These are phyloP conservation scores for Baorangia bicolor DNA, from an alignment of 768 basidiomycete genomes.

Conservation along the genomic window DNA sequence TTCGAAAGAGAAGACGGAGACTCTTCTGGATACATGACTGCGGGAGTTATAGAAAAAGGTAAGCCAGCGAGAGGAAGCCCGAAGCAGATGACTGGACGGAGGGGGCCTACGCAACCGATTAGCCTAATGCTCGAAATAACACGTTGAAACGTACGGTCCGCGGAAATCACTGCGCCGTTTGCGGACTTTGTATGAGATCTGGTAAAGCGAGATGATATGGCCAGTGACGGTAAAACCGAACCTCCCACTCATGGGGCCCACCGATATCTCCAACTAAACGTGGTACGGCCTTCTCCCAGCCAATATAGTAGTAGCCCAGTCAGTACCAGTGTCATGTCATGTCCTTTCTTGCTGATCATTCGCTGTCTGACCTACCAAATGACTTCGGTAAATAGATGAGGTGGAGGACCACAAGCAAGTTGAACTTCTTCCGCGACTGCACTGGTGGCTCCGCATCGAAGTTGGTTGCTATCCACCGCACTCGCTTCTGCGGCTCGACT, in stretches of 20 bases:
- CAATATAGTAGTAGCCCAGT: neutral
- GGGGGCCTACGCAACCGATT: constrained; percentile 23
- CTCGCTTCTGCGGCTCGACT: constrained; percentile 17
- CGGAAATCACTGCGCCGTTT: constrained; percentile 32
- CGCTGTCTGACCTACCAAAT: neutral
- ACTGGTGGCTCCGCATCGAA: constrained; percentile 19
- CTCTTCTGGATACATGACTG: constrained; percentile 11
- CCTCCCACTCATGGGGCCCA: neutral
- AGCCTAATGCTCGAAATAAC: constrained; percentile 23
- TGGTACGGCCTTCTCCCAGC: neutral
- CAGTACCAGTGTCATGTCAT: neutral
- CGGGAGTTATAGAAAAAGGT: constrained; percentile 10
- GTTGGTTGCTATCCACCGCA: constrained; percentile 15
- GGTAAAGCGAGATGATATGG: constrained; percentile 12
- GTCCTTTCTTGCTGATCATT: constrained; percentile 6
- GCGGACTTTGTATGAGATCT: constrained; percentile 28
- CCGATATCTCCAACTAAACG: neutral
- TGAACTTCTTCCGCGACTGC: constrained; percentile 1
- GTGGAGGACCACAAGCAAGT: neutral
- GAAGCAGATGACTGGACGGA: constrained; percentile 12
- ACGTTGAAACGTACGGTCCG: constrained; percentile 25
- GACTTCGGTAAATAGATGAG: constrained; percentile 3
- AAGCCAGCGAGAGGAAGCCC: constrained; percentile 17
- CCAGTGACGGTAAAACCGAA: neutral
- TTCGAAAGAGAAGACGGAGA: constrained; percentile 8